Base-by-base conservation (phyloP, 345 rosid genomes). In the Lepidium didymum region DNA sequence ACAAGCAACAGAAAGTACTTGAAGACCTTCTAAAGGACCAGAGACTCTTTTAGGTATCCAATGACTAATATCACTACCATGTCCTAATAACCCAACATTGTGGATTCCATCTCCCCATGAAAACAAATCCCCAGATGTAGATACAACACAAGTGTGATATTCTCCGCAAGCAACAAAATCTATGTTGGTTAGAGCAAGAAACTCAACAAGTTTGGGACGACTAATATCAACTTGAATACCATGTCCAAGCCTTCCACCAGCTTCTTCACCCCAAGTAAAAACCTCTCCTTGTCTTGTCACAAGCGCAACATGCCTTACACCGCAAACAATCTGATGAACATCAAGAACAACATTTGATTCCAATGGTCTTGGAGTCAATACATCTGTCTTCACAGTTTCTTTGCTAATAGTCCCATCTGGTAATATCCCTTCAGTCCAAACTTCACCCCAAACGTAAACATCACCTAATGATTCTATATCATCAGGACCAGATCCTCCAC, bases 231-330 rank as follows among this genome's bases (percentile, higher is more conserved):
- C 78, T 64, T 88, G 85, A 18, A 74, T 71, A 64, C 98, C 98
- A 80, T 90, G 97, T 50, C 97, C 98, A 42, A 93, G 97, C 79
- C 97, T 84, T 21, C 98, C 98, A 9, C 98, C 96, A 63, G 79
- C 83, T 79, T 90, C 98, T 80, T 90, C 97, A 45, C 98, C 98
- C 97, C 98, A 93, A 6, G 97, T 87, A 77, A 90, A 93, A 36
- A 90, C 94, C 78, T 93, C 97, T 19, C 98, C 98, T 78, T 93
- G 98, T 76, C 87, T 90, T 3, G 98, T 93, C 41, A 93, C 92
- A 60, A 90, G 97, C 49, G 91, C 92, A 9, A 90, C 62, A 38
- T 93, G 98, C 41, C 90, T 82, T 43, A 73, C 81, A 12, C 98
- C 97, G 16, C 92, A 87, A 69, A 90, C 84, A 80, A 93, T 93